Conservation (phyloP, 1,139 yeast species). For the Hyphopichia wangnamkhiaoensis region DNA sequence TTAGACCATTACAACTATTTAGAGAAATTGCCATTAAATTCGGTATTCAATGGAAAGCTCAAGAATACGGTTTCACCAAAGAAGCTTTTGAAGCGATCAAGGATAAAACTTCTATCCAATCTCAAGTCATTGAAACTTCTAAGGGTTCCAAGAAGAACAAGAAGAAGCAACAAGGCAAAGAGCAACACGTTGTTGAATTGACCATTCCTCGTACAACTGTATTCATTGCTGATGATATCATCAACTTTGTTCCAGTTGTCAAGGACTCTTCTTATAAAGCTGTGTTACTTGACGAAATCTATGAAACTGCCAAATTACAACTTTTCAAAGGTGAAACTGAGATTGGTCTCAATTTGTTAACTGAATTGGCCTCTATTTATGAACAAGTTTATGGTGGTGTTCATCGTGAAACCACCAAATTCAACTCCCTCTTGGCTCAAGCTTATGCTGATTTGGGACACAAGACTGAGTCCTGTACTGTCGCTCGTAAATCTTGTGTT, state of each 20-base stretch:
- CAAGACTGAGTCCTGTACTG: conserved; percentile 60
- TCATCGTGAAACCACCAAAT: conserved; percentile 77
- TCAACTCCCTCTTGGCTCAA: conserved; percentile 66
- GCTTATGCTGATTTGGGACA: conserved; percentile 64
- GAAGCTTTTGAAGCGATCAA: conserved; percentile 43
- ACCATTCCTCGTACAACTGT: conserved; percentile 31
- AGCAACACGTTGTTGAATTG: conserved; percentile 25
- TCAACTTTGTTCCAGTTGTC: conserved; percentile 69
- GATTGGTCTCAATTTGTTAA: conserved; percentile 57
- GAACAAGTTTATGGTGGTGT: conserved; percentile 86
- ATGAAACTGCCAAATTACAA: conserved; percentile 66
- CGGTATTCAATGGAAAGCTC: conserved; percentile 85
- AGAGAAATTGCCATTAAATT: conserved; percentile 74
- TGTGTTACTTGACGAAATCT: conserved; percentile 71
- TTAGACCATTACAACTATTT: conserved; percentile 51
- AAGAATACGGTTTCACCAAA: conserved; percentile 49
- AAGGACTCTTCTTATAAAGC: conserved; percentile 72
- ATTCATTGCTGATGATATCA: conserved; percentile 62
- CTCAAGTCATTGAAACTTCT: conserved; percentile 16
- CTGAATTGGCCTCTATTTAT: conserved; percentile 69
- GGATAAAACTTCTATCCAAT: conserved; percentile 16
- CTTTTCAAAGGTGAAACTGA: conserved; percentile 45
- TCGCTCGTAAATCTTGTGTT: conserved; percentile 69
- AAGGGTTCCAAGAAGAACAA: conserved; percentile 18
- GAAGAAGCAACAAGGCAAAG: conserved; percentile 42